Percentiles rank a stretch among this genome's conserved stretches.
phyloP scores from a whole-genome alignment of 345 rosid species.

The Geranium rotundifolium region DNA sequence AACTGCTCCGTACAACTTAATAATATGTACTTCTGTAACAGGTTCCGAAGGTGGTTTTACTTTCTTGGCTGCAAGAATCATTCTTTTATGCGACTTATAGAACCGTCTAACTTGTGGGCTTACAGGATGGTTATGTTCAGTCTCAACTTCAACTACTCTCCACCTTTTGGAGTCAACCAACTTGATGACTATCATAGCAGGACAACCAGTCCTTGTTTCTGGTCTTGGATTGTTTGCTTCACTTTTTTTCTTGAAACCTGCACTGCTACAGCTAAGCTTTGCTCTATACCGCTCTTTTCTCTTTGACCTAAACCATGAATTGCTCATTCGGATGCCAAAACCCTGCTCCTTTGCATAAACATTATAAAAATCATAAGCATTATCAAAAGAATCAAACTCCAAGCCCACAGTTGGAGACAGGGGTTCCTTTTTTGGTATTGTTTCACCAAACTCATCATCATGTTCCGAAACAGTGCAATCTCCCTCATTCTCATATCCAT shows the following conservation, averaged over 20 bases:
- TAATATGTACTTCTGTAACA: slow-evolving; percentile 31
- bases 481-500: slow-evolving; percentile 11
- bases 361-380: slow-evolving; percentile 67
- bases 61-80: not conserved
- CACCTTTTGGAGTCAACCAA: slow-evolving; percentile 61
- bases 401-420: slow-evolving; percentile 60
- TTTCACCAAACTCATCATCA: slow-evolving; percentile 22
- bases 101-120: slow-evolving; percentile 24
- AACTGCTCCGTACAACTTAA: slow-evolving; percentile 33
- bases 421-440: slow-evolving; percentile 35
- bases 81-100: not conserved
- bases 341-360: slow-evolving; percentile 67
- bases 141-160: slow-evolving; percentile 69
- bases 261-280: slow-evolving; percentile 79
- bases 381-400: slow-evolving; percentile 77
- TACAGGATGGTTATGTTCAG: slow-evolving; percentile 64
- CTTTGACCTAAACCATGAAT: slow-evolving; percentile 79
- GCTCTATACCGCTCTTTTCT: slow-evolving; percentile 93
- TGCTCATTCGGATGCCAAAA: slow-evolving; percentile 65
- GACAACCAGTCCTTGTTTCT: slow-evolving; percentile 89
- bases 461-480: slow-evolving; percentile 13
- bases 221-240: slow-evolving; percentile 55
- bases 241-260: slow-evolving; percentile 75
- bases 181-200: slow-evolving; percentile 69
- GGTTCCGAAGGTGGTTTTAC: slow-evolving; percentile 19